Base-by-base conservation (phyloP, 768 basidiomycete genomes). In the Lactifluus pinguis region DNA sequence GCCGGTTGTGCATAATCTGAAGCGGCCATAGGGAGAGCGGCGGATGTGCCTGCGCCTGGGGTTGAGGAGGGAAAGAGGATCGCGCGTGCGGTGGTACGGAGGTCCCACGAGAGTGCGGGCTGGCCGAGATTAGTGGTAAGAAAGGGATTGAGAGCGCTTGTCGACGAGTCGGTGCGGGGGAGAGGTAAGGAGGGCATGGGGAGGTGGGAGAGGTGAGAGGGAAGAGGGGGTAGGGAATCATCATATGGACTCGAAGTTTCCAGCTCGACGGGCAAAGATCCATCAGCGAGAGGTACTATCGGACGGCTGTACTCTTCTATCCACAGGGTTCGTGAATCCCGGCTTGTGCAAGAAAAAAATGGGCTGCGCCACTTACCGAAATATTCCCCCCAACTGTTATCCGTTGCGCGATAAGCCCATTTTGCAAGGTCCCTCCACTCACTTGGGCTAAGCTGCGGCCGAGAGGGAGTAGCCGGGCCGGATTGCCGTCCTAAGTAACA, bases 351-450 rank as follows among this genome's bases (percentile, higher is more conserved):
- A n/a, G n/a, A n/a, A n/a, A 19, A 25, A 57, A 25, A 57, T 13
- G 19, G 6, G 29, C 15, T 29, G 3, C 7, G 15, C 30, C 34
- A 55, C 56, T 19, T 8, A 62, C 61, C 61, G 49, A 58, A 50
- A 77, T 54, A 6, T 79, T 80, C 61, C 25, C 56, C 56, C 61
- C 61, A 62, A n/a, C 4, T 42, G 48, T 53, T 8, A 49, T 76
- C 75, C 9, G 80, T 62, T 17, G 63, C 65, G 11, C 82, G 83
- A 38, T 76, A 75, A 6, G 82, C 79, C 72, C 78, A 83, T 56
- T 80, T 78, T 1, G 79, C 82, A 67, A 79, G 83, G 42, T 76
- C 76, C 64, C 80, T 79, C 80, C 81, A 84, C 42, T 80, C 81
- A 5, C 69, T 65, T 2, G 71, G 68, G 11, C 71, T 66, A 25